phyloP scores from a whole-genome alignment of 2,329 filamentous ascomycete species.

The Grosmannia huntii region DNA sequence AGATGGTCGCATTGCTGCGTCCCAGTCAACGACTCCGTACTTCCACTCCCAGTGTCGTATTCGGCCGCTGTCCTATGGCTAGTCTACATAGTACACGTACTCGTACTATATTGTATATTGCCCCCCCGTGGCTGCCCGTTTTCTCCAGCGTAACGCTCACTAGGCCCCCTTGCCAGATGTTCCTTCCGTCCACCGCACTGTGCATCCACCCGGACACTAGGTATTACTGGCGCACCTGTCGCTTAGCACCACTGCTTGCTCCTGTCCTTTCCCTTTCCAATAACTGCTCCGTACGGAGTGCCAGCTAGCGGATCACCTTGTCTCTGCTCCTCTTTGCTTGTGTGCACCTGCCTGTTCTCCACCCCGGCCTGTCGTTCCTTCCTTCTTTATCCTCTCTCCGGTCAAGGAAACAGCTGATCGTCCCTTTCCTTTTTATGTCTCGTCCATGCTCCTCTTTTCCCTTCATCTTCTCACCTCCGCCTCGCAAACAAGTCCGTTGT shows the following conservation, averaged over 20 bases:
- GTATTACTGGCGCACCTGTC: background rate
- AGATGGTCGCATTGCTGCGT: no score
- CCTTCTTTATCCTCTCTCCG: background rate
- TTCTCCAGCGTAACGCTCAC: background rate
- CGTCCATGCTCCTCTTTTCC: background rate
- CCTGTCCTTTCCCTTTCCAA: background rate
- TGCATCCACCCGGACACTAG: background rate
- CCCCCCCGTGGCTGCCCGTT: background rate
- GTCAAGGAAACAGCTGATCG: background rate
- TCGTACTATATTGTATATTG: no score
- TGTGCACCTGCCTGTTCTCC: background rate
- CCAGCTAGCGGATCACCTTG: background rate
- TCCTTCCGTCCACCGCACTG: background rate
- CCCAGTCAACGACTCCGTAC: no score
- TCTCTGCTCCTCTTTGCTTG: background rate
- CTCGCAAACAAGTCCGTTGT: background rate
- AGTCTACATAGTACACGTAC: no score
- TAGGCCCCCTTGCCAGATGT: background rate
- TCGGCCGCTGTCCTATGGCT: no score
- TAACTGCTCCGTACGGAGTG: background rate
- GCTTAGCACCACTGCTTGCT: background rate
- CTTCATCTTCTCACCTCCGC: background rate
- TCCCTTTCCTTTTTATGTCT: background rate
- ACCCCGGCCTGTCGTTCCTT: constrained; percentile 1
- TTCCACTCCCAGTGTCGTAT: no score